Percentiles rank a stretch among this genome's conserved stretches.
phyloP scores from a whole-genome alignment of 2,329 filamentous ascomycete genomes.

The Penicillium freii region DNA sequence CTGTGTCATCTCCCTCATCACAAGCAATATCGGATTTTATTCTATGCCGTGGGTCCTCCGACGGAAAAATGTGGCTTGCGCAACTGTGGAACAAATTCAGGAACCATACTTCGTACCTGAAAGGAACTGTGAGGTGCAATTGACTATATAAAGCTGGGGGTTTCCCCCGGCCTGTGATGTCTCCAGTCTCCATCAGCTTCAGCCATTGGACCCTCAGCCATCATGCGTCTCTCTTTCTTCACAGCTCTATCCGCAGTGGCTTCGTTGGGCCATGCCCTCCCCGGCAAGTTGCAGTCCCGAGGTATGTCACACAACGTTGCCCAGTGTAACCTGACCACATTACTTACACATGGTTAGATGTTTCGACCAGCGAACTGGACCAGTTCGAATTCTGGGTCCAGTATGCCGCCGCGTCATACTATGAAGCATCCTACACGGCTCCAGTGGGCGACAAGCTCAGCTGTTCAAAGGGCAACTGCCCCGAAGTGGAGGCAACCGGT shows the following conservation, averaged over 20 bases:
- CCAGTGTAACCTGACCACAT: background rate
- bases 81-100: background rate
- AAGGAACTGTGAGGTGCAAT: background rate
- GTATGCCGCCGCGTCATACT: conserved; percentile 53
- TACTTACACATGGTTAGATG: conserved; percentile 10
- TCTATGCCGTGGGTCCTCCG: background rate
- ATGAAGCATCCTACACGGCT: conserved; percentile 46
- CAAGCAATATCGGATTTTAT: background rate
- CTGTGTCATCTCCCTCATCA: background rate
- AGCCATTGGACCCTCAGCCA: background rate
- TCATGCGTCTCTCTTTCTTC: conserved; percentile 16
- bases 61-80: background rate
- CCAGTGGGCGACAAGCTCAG: conserved; percentile 40
- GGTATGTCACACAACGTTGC: conserved; percentile 7
- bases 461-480: conserved; percentile 47
- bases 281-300: conserved; percentile 9
- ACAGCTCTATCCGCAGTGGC: conserved; percentile 7
- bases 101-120: background rate
- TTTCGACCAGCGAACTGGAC: conserved; percentile 10
- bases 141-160: background rate
- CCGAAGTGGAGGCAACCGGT: conserved; percentile 39
- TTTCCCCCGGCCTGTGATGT: background rate
- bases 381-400: conserved; percentile 49
- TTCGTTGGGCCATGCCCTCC: conserved; percentile 12
- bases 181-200: background rate